These are phyloP conservation scores for Sporothrix inflata DNA, from an alignment of 2,329 filamentous ascomycete genomes.

Conservation along the genomic window DNA sequence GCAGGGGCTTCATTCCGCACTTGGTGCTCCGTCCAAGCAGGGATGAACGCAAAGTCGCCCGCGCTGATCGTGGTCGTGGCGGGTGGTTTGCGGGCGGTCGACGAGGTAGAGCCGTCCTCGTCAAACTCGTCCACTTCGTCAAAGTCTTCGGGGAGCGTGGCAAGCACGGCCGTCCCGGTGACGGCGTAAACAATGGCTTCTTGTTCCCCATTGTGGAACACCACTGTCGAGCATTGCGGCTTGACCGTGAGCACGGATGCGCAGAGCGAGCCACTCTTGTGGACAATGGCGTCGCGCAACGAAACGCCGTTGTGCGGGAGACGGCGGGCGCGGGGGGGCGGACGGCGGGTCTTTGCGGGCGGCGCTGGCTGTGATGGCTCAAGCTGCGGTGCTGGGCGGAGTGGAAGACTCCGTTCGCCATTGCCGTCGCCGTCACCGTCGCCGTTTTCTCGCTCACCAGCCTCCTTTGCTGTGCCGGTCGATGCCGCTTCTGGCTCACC, in stretches of 20 bases:
- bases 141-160: slow-evolving; percentile 55
- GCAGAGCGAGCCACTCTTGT: slow-evolving; percentile 67
- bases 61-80: slow-evolving; percentile 61
- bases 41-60: slow-evolving; percentile 72
- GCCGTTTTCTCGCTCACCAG: not conserved
- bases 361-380: not conserved
- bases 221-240: slow-evolving; percentile 61
- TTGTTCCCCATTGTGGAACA: slow-evolving; percentile 73
- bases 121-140: slow-evolving; percentile 50
- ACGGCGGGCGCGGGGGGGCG: not conserved
- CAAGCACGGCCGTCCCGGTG: slow-evolving; percentile 62
- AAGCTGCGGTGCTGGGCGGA: too few relatives aligned
- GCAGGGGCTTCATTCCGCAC: slow-evolving; percentile 65
- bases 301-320: slow-evolving; percentile 29
- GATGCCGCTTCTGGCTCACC: too few relatives aligned
- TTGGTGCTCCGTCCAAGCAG: slow-evolving; percentile 72
- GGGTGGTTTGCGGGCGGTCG: slow-evolving; percentile 44
- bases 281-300: slow-evolving; percentile 58
- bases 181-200: slow-evolving; percentile 71
- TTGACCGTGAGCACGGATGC: slow-evolving; percentile 69
- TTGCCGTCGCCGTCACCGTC: not conserved
- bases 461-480: not conserved
- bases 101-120: slow-evolving; percentile 46
- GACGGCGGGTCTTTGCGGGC: not conserved
- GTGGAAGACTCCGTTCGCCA: not conserved